A percentile compares a stretch with the other conserved stretches of the same genome.
Conservation (phyloP, 768 basidiomycete genomes). For the Trametes gibbosa region DNA sequence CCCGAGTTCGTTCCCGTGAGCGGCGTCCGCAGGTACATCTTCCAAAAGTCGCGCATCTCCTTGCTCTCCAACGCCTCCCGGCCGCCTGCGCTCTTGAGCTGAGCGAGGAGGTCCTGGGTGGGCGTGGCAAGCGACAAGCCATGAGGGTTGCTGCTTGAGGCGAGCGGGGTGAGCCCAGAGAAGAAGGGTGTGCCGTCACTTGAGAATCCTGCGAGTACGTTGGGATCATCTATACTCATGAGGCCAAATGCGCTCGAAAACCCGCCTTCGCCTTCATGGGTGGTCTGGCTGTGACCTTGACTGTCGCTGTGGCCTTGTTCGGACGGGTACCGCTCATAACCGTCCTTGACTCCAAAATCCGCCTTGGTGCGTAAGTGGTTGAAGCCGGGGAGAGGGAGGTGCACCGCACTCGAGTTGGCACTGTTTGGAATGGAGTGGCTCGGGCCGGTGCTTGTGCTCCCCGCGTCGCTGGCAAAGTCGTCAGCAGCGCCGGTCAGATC, state of each 20-base stretch:
- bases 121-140: constrained; percentile 37
- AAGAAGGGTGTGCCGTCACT: constrained; percentile 66
- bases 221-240: constrained; percentile 74
- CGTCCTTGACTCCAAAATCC: constrained; percentile 17
- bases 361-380: constrained; percentile 24
- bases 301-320: constrained; percentile 2
- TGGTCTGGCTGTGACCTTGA: neutral
- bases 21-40: constrained; percentile 69
- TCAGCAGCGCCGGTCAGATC: constrained; percentile 21
- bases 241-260: constrained; percentile 60
- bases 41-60: constrained; percentile 73
- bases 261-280: constrained; percentile 31
- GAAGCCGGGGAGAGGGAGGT: constrained; percentile 41
- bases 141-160: constrained; percentile 21
- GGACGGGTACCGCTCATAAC: constrained; percentile 17
- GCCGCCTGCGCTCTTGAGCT: constrained; percentile 26
- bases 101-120: constrained; percentile 28
- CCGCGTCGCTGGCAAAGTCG: constrained; percentile 41
- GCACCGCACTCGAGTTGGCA: constrained; percentile 50
- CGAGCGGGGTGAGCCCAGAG: constrained; percentile 22
- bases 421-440: constrained; percentile 37
- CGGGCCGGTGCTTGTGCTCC: constrained; percentile 38
- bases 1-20: constrained; percentile 35
- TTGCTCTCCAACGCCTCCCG: constrained; percentile 24
- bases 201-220: constrained; percentile 60